Percentiles rank a stretch among this genome's conserved stretches.
These are phyloP conservation scores for Laguncularia racemosa DNA, from an alignment of 345 rosid genomes.

Conservation along the genomic window DNA sequence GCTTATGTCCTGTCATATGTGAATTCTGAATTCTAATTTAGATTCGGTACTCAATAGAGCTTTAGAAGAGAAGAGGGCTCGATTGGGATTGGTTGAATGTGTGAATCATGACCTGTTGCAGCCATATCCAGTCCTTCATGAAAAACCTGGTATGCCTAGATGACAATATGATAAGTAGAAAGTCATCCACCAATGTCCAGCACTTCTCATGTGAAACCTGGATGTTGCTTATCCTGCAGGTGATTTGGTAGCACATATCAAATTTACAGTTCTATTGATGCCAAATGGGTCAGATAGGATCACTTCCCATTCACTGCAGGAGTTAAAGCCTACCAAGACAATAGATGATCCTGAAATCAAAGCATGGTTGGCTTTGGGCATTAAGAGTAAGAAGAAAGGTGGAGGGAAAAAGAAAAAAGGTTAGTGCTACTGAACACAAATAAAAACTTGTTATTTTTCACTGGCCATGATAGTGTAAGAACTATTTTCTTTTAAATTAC, in stretches of 20 bases:
- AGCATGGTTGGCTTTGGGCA: slow-evolving; percentile 91
- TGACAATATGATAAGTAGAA: too few species aligned
- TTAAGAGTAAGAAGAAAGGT: slow-evolving; percentile 87
- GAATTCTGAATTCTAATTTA: background rate
- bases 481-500: slow-evolving; percentile 1
- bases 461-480: background rate
- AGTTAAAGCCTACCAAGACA: slow-evolving; percentile 64
- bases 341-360: slow-evolving; percentile 89
- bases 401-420: slow-evolving; percentile 99
- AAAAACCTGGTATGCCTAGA: slow-evolving; percentile 66
- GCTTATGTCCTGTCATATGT: background rate
- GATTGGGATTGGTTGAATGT: slow-evolving; percentile 91
- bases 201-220: background rate
- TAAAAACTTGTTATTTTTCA: background rate
- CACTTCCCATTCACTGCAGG: slow-evolving; percentile 73
- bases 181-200: too few species aligned
- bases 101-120: slow-evolving; percentile 93
- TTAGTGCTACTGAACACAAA: slow-evolving; percentile 6
- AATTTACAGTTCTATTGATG: slow-evolving; percentile 90
- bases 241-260: slow-evolving; percentile 81
- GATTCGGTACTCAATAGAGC: slow-evolving; percentile 35
- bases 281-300: slow-evolving; percentile 94
- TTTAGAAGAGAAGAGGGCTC: slow-evolving; percentile 93
- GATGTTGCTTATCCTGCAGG: slow-evolving; percentile 34
- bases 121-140: slow-evolving; percentile 94